Base-by-base conservation (phyloP, 371 early-diverging fungal species). In the Synchytrium microbalum region DNA sequence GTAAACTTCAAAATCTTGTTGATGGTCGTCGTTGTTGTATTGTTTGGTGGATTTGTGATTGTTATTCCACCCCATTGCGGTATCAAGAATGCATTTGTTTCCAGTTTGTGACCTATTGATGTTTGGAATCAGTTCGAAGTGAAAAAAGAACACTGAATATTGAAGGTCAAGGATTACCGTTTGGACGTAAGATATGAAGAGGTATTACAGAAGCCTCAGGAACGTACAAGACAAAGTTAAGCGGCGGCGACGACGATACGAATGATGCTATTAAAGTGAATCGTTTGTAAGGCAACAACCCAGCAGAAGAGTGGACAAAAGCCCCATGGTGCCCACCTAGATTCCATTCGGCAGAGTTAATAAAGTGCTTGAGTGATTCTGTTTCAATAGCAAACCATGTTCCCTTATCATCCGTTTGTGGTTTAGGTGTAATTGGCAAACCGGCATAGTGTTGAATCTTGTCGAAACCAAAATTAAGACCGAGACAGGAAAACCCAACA, bases 51-150 rank as follows among this genome's bases (percentile, higher is more conserved):
- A 46, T 95, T 95, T 16, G 76, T 70, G 51, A 96, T 86, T 0
- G 80, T 76, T 32, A 95, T 79, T 23, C 95, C 96, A 16, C 97
- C 97, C 95, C 95, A 96, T 23, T 88, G 88, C 52, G 94, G 92
- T 33, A 95, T 86, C 28, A 92, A 63, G 64, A 95, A 96, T 0
- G 91, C 88, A 66, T 92, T 92, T 58, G 80, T 82, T 19, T 69
- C 52, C 13, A 72, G 59, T 16, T 65, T 25, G 23, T 63, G 57
- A 24, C 67, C 73, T 75, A 28, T n/a, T 62, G 0, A 29, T 30
- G 27, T 29, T 2, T 31, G 57, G 31, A n/a, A n/a, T n/a, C n/a
- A n/a, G n/a, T n/a, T n/a, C 46, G 24, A 58, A 59, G 31, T 55
- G 64, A 33, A 10, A 27, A 23, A 30, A 30, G 26, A 63, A 57